Evolutionary conservation across 495 filamentous ascomycete species (phyloP).

Genomic region (Daldinia caldariorum): DNA sequence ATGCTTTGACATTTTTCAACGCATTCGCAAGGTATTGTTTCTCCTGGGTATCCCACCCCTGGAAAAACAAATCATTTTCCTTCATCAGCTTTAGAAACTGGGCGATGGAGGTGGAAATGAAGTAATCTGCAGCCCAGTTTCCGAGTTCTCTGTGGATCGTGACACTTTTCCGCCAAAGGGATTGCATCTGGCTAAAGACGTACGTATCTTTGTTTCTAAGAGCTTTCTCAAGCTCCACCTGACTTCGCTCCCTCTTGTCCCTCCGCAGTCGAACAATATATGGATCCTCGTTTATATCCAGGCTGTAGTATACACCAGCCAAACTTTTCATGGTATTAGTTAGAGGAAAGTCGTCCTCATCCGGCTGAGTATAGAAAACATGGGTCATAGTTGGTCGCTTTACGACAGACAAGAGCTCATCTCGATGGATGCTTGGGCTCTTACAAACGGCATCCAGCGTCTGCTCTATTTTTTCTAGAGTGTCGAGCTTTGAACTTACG

Average conservation of each 20-base stretch:
- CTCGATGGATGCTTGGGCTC: constrained; percentile 75
- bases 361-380: constrained; percentile 55
- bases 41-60: constrained; percentile 62
- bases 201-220: constrained; percentile 67
- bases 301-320: constrained; percentile 47
- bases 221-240: constrained; percentile 56
- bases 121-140: constrained; percentile 75
- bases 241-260: constrained; percentile 50
- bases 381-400: constrained; percentile 71
- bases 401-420: constrained; percentile 73
- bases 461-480: constrained; percentile 70
- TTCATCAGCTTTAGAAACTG: constrained; percentile 55
- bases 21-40: constrained; percentile 67
- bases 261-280: constrained; percentile 64
- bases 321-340: constrained; percentile 52
- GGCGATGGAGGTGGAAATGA: constrained; percentile 66
- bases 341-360: background rate
- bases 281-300: constrained; percentile 77
- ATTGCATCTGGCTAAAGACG: constrained; percentile 69
- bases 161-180: constrained; percentile 59
- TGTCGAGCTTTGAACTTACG: constrained; percentile 62
- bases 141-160: constrained; percentile 75
- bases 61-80: constrained; percentile 44
- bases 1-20: constrained; percentile 58
- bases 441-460: constrained; percentile 79